Evolutionary conservation across 2,329 filamentous ascomycete genomes (phyloP), one percentile per base, ranked within the genome.

Genomic region (Podosphaera xanthii): DNA sequence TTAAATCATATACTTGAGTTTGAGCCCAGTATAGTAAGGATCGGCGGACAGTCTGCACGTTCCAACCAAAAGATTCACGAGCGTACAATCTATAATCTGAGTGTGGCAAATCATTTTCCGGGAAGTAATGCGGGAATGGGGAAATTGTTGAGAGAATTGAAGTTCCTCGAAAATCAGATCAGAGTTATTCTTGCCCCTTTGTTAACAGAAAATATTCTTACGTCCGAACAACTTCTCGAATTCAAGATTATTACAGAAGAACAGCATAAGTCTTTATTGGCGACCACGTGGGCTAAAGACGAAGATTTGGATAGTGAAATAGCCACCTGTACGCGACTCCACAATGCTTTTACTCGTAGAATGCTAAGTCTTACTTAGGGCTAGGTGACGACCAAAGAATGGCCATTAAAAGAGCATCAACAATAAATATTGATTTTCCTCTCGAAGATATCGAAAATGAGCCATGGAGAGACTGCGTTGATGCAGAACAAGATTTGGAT

Each of bases 11-110:
- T 70, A 14, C 38, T 64, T 9, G 50, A 54, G 4, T 84, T 84
- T 63, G 82, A 84, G 64, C 69, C 72, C 0, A 76, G 79, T 0
- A 82, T 89, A 60, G 72, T 84, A 56, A 77, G 83, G 7, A 71
- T 87, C 8, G 72, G 74, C 8, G 65, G 67, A 6, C 59, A 67
- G 58, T 64, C 59, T 14, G 64, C 64, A n/a, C 65, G 64, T 54
- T 61, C 62, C 4, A 83, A 86, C 61, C 71, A 74, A 0, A 75
- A 77, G 0, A 82, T 94, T 63, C 80, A 80, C 61, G 73, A 78
- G 58, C 77, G 80, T 12, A 88, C 81, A 0, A 66, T 94, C 2
- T 87, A 75, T 67, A 78, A 83, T 60, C 70, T 89, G 1, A 76
- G 78, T 22, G 66, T 69, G 10, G 34, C 22, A 4, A 66, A 63